A percentile compares a stretch with the other conserved stretches of the same genome.
Conservation (phyloP, 192 early-diverging fungal genomes). For the Paraglomus occultum region DNA sequence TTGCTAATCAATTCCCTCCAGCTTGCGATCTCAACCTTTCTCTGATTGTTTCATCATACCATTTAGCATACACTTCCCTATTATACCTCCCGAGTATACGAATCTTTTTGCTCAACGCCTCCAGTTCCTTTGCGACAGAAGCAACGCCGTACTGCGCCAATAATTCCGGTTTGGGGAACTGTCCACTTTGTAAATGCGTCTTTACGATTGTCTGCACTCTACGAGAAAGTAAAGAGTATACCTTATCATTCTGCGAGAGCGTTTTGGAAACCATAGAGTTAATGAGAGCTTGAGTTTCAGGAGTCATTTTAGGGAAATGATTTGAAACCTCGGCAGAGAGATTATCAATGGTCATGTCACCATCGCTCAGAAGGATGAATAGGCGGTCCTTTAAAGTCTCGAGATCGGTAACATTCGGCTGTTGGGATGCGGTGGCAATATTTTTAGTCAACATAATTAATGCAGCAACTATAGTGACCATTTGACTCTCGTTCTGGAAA, state of each 20-base stretch:
- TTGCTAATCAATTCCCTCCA: too few species aligned
- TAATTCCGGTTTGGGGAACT: conserved; percentile 34
- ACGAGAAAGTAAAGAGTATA: conserved; percentile 40
- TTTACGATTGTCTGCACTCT: conserved; percentile 35
- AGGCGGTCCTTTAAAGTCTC: conserved; percentile 27
- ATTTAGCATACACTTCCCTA: conserved; percentile 38
- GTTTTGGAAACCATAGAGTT: conserved; percentile 49
- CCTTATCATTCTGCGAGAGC: conserved; percentile 40
- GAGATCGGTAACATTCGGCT: neutral
- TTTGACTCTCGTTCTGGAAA: conserved; percentile 74
- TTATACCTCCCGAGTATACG: conserved; percentile 34
- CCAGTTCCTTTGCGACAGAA: conserved; percentile 29
- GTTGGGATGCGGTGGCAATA: conserved; percentile 32
- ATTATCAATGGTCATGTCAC: conserved; percentile 32
- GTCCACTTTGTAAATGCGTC: conserved; percentile 31
- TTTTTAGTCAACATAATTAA: conserved; percentile 74
- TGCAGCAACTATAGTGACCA: conserved; percentile 60
- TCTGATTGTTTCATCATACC: conserved; percentile 34
- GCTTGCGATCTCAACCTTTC: neutral
- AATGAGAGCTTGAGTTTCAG: conserved; percentile 27
- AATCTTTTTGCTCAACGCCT: conserved; percentile 33
- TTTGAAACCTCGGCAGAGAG: conserved; percentile 34
- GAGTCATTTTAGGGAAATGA: conserved; percentile 9
- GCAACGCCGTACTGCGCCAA: conserved; percentile 37
- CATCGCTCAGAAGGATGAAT: conserved; percentile 31